Base-by-base conservation (phyloP, 108 stramenopile species). In the Cyclotella kingstonii region DNA sequence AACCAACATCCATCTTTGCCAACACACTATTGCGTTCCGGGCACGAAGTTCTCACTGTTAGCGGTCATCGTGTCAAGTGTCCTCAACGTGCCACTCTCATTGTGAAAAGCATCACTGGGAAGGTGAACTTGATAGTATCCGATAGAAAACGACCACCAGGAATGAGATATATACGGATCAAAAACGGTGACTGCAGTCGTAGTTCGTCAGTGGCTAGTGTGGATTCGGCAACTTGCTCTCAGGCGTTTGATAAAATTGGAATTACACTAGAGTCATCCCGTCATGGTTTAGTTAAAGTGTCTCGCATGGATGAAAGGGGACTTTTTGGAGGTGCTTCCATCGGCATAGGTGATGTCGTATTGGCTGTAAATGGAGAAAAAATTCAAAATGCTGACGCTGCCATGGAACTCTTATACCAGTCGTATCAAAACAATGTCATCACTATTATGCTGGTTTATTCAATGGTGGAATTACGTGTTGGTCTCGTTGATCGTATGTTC, bases 1-100 rank as follows among this genome's bases (percentile, higher is more conserved):
- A 53, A 9, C 54, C 64, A 21, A 47, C 64, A 0, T 66, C 64
- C 28, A 54, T 66, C 33, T 66, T 66, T 66, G 44, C 54, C 12
- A 40, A 38, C 3, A 54, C 64, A 19, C 33, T 19, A 11, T 27
- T 66, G 17, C 36, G 40, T 36, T 22, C 40, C n/a, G 64, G 54
- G 36, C 54, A 66, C 5, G 64, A 66, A 27, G 38, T 66, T 8
- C 39, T 66, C 15, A 47, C 54, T 34, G 55, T 66, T 7, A 66
- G 55, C 27, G 33, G 29, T 36, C 64, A 28, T 46, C 64, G 64
- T 46, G 54, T 66, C 44, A 66, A 66, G 46, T 54, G 54, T 42
- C 64, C 64, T 14, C 53, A 40, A 2, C 42, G 54, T n/a, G 64
- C 64, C n/a, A 52, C 64, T 2, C 54, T 39, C n/a, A 55, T 66